Conservation (phyloP, 805 yeast species). For the Candida namnaoensis region DNA sequence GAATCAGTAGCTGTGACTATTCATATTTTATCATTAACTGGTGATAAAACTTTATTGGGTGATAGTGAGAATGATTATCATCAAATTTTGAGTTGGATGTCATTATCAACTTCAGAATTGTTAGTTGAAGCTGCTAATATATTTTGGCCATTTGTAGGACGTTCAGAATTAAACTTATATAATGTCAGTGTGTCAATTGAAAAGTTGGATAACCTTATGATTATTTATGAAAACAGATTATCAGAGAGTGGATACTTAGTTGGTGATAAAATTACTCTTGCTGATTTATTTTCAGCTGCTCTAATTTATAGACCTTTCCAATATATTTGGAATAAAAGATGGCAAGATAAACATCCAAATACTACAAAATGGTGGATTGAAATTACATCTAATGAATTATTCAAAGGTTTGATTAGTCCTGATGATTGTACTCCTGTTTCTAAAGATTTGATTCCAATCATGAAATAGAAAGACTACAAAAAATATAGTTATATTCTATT, state of each 20-base stretch:
- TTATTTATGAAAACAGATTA: conserved; percentile 48
- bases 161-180: conserved; percentile 70
- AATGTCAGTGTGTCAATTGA: conserved; percentile 37
- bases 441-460: no score
- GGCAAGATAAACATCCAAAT: conserved; percentile 57
- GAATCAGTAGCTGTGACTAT: conserved; percentile 53
- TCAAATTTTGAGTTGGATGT: conserved; percentile 63
- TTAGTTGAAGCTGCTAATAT: conserved; percentile 36
- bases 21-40: neutral
- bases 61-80: conserved; percentile 45
- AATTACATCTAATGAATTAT: no score
- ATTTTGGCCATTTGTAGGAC: conserved; percentile 57
- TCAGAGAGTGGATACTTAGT: conserved; percentile 57
- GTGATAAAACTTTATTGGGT: neutral
- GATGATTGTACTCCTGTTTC: no score
- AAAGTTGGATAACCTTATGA: conserved; percentile 22
- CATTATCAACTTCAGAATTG: conserved; percentile 65
- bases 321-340: conserved; percentile 51
- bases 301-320: conserved; percentile 46
- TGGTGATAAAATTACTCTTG: conserved; percentile 57
- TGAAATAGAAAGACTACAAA: no score
- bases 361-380: conserved; percentile 51
- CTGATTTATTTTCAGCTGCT: conserved; percentile 53
- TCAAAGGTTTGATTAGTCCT: no score
- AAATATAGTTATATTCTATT: no score